Evolutionary conservation across 2,329 filamentous ascomycete genomes (phyloP).

Genomic region (Calycina herbarum): DNA sequence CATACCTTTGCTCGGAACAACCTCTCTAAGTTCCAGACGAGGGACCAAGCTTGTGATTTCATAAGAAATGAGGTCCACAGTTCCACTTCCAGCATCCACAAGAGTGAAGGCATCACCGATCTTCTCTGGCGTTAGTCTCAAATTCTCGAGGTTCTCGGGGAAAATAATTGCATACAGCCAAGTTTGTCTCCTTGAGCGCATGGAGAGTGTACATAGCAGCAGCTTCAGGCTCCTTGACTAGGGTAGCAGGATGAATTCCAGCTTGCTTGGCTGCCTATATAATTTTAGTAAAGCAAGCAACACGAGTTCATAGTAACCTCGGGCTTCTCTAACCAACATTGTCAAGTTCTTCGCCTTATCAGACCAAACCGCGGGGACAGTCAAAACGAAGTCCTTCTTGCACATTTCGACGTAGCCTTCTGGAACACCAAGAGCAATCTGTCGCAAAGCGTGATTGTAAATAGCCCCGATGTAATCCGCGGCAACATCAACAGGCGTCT

Average conservation of each 20-base stretch:
- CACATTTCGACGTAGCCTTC: conserved; percentile 44
- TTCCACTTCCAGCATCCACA: conserved; percentile 38
- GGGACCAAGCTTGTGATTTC: conserved; percentile 24
- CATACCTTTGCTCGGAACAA: conserved; percentile 30
- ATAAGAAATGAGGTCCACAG: conserved; percentile 39
- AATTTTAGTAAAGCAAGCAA: no score
- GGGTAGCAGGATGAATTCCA: conserved; percentile 7
- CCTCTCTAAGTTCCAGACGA: conserved; percentile 31
- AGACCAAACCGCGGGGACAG: conserved; percentile 60
- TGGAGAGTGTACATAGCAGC: conserved; percentile 25
- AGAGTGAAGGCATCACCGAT: conserved; percentile 36
- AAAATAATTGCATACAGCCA: conserved; percentile 19
- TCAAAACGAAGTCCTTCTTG: conserved; percentile 54
- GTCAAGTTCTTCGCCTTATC: conserved; percentile 54
- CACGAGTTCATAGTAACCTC: no score
- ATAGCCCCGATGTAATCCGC: conserved; percentile 33
- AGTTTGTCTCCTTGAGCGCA: conserved; percentile 3
- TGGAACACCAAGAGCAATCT: conserved; percentile 46
- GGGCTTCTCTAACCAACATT: conserved; percentile 41
- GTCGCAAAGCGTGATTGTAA: conserved; percentile 47
- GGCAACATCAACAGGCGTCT: conserved; percentile 51
- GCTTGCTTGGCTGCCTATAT: conserved; percentile 24
- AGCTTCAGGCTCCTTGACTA: conserved; percentile 27
- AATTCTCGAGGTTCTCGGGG: no score
- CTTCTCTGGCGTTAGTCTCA: conserved; percentile 20